Conservation (phyloP, 768 basidiomycete genomes). For the Wakefieldia striispora region DNA sequence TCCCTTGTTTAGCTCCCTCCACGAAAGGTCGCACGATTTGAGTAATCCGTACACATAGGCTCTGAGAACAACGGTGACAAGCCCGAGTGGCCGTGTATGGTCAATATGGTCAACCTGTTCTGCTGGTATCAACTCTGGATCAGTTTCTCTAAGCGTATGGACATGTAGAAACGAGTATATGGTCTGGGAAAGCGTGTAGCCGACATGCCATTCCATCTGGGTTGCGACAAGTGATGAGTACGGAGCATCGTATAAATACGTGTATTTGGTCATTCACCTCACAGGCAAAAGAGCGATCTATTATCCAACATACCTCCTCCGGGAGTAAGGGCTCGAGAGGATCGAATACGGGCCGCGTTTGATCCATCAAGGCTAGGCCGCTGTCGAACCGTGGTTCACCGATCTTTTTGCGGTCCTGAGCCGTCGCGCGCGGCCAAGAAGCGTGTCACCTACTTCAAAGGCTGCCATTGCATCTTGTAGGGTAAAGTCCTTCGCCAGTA, state of each 20-base stretch:
- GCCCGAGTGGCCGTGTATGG: slow-evolving; percentile 51
- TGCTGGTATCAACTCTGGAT: slow-evolving; percentile 48
- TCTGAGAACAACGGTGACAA: slow-evolving; percentile 67
- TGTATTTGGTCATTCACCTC: slow-evolving; percentile 55
- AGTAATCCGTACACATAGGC: slow-evolving; percentile 65
- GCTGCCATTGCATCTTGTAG: slow-evolving; percentile 93
- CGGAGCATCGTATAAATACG: slow-evolving; percentile 3
- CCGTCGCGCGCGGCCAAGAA: slow-evolving; percentile 8
- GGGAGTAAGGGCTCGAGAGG: slow-evolving; percentile 62
- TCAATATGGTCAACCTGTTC: slow-evolving; percentile 31
- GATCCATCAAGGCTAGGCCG: slow-evolving; percentile 53
- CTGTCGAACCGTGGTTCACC: slow-evolving; percentile 89
- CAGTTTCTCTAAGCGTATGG: slow-evolving; percentile 59
- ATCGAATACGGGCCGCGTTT: slow-evolving; percentile 53
- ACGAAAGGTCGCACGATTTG: slow-evolving; percentile 80
- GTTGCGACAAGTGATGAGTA: slow-evolving; percentile 14
- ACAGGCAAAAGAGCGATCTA: slow-evolving; percentile 73
- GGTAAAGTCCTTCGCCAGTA: slow-evolving; percentile 68
- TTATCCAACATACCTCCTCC: slow-evolving; percentile 84
- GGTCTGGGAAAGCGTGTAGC: slow-evolving; percentile 82
- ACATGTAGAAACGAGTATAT: slow-evolving; percentile 78
- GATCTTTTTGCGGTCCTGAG: slow-evolving; percentile 55
- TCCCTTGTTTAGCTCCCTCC: slow-evolving; percentile 78
- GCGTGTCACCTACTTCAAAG: slow-evolving; percentile 60
- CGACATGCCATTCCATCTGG: slow-evolving; percentile 87